These are phyloP conservation scores for Aspergillus olivimuriae DNA, from an alignment of 495 filamentous ascomycete species.

Conservation along the genomic window DNA sequence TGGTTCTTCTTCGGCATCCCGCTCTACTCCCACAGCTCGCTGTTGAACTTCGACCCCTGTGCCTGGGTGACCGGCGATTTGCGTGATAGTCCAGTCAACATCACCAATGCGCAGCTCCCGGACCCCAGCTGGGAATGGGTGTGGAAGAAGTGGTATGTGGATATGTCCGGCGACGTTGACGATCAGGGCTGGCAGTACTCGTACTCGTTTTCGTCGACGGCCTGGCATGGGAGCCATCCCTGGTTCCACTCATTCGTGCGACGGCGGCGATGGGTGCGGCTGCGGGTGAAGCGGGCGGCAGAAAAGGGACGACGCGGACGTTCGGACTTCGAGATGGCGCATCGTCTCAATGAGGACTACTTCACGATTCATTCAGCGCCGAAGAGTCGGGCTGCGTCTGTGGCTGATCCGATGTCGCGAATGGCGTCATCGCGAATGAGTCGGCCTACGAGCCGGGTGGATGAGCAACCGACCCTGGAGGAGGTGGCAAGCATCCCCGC, in stretches of 20 bases:
- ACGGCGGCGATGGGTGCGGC: slow-evolving; percentile 79
- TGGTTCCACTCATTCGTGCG: slow-evolving; percentile 94
- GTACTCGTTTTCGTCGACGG: slow-evolving; percentile 73
- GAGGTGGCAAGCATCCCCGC: slow-evolving; percentile 60
- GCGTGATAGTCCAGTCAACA: slow-evolving; percentile 73
- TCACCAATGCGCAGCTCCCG: slow-evolving; percentile 84
- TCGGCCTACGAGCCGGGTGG: slow-evolving; percentile 20
- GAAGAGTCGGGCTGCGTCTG: slow-evolving; percentile 31
- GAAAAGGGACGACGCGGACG: slow-evolving; percentile 19
- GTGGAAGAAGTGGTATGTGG: slow-evolving; percentile 91
- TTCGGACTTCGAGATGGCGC: slow-evolving; percentile 38
- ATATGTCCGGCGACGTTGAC: slow-evolving; percentile 82
- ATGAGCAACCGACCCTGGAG: slow-evolving; percentile 35
- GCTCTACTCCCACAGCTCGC: slow-evolving; percentile 75
- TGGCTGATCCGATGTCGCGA: slow-evolving; percentile 18
- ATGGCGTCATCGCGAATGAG: slow-evolving; percentile 29
- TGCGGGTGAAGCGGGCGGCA: slow-evolving; percentile 55
- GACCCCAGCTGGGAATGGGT: slow-evolving; percentile 96
- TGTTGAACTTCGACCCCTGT: slow-evolving; percentile 80
- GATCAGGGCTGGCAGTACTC: slow-evolving; percentile 96
- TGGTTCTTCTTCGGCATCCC: slow-evolving; percentile 84
- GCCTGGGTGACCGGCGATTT: slow-evolving; percentile 76
- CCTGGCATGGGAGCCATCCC: slow-evolving; percentile 86
- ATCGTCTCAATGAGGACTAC: slow-evolving; percentile 75
- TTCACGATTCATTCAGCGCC: slow-evolving; percentile 67